phyloP scores from a whole-genome alignment of 768 basidiomycete genomes.

The Stropharia rugosoannulata region DNA sequence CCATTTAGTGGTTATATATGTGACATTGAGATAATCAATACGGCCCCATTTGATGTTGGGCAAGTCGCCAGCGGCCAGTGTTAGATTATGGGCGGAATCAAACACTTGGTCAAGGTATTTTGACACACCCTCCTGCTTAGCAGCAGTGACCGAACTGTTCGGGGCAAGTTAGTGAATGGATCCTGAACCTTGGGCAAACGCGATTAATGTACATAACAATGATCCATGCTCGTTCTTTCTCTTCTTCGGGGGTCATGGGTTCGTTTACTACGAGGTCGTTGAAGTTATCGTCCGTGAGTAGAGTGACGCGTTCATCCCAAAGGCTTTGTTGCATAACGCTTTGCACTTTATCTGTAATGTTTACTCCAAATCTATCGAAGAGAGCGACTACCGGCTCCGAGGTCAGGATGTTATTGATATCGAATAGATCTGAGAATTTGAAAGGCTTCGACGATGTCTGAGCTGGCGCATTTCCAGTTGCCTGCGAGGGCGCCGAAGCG shows the following conservation, averaged over 20 bases:
- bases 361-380: constrained; percentile 62
- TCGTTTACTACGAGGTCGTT: constrained; percentile 72
- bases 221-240: constrained; percentile 72
- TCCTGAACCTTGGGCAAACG: background rate
- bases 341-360: constrained; percentile 58
- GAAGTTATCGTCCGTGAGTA: constrained; percentile 85
- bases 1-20: constrained; percentile 84
- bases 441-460: constrained; percentile 21
- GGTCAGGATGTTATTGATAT: constrained; percentile 45
- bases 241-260: constrained; percentile 59
- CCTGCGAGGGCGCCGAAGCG: constrained; percentile 14
- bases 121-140: constrained; percentile 63
- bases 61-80: constrained; percentile 56
- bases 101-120: constrained; percentile 71
- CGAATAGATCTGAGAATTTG: constrained; percentile 31
- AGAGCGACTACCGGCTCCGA: constrained; percentile 53
- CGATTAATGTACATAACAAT: constrained; percentile 64
- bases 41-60: constrained; percentile 80
- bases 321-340: constrained; percentile 29
- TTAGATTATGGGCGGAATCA: constrained; percentile 70
- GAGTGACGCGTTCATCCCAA: constrained; percentile 75
- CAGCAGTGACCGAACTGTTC: constrained; percentile 55
- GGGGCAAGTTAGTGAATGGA: background rate
- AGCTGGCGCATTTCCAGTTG: constrained; percentile 19
- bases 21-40: constrained; percentile 87